A percentile compares a stretch with the other conserved stretches of the same genome.
Conservation (phyloP, 2,329 filamentous ascomycete species). For the Colletotrichum paranaense region DNA sequence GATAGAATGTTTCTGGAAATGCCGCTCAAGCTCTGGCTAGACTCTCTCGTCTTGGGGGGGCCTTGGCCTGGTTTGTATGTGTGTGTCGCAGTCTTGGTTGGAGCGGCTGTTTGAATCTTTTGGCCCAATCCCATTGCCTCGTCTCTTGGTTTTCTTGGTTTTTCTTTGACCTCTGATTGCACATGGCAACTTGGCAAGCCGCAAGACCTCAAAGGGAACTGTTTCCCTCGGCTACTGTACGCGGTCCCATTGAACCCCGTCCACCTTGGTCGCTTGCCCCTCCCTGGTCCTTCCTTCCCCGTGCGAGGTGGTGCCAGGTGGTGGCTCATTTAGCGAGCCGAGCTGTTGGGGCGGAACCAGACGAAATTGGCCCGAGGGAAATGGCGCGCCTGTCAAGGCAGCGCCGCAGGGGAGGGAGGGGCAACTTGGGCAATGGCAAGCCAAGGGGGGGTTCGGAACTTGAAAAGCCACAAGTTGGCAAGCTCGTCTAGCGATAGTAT, state of each 20-base stretch:
- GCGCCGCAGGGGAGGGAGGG: not conserved
- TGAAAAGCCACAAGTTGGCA: too few species aligned
- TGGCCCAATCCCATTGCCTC: not conserved
- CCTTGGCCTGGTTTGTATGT: not conserved
- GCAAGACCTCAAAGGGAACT: not conserved
- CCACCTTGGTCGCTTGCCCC: too few species aligned
- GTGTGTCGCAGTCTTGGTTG: not conserved
- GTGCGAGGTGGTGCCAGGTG: not conserved
- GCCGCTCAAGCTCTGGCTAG: not conserved
- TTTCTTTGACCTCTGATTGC: not conserved
- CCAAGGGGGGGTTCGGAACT: not conserved
- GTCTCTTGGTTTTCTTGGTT: not conserved
- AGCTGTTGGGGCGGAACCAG: conserved; percentile 9
- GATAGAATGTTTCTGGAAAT: conserved; percentile 31
- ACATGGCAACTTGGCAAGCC: not conserved
- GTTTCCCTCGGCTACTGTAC: not conserved
- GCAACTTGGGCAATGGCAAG: too few species aligned
- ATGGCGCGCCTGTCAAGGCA: conserved; percentile 20
- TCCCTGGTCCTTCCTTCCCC: not conserved
- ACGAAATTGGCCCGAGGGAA: conserved; percentile 22
- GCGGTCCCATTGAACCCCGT: not conserved
- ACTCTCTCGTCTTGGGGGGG: not conserved
- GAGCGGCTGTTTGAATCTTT: not conserved
- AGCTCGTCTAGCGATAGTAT: not conserved
- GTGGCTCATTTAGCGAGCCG: conserved; percentile 24